Evolutionary conservation across 192 early-diverging fungal species (phyloP).

Genomic region (Umbelopsis sp.): DNA sequence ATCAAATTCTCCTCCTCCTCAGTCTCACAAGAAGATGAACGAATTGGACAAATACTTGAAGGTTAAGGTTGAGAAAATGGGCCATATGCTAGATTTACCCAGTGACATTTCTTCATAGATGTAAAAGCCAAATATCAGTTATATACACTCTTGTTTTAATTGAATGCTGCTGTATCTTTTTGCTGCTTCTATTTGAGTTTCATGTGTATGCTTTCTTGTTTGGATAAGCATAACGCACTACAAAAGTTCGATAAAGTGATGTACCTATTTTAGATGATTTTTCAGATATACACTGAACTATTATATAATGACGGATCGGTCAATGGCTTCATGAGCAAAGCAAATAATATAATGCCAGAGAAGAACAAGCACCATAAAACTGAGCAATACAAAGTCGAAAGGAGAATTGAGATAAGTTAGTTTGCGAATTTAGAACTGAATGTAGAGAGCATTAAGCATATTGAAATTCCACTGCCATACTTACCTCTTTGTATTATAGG

Average conservation of each 20-base stretch:
- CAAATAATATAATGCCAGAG: background rate
- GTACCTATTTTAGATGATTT: no score
- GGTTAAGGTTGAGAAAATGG: slow-evolving; percentile 91
- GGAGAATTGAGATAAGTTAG: background rate
- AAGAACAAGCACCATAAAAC: slow-evolving; percentile 1
- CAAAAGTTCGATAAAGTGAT: no score
- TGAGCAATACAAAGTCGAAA: background rate
- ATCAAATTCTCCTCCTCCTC: slow-evolving; percentile 30
- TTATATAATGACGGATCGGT: background rate
- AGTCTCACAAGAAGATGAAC: slow-evolving; percentile 27
- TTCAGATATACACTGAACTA: background rate
- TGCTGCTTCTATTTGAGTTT: background rate
- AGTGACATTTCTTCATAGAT: background rate
- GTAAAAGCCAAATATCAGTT: background rate
- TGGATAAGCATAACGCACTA: background rate
- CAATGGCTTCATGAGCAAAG: slow-evolving; percentile 3
- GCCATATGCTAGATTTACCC: slow-evolving; percentile 81
- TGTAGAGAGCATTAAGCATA: background rate
- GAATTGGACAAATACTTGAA: slow-evolving; percentile 84
- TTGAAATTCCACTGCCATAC: background rate
- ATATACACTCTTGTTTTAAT: background rate
- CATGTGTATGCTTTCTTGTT: background rate
- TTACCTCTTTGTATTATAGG: background rate
- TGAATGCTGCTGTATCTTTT: background rate
- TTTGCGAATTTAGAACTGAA: background rate